These are phyloP conservation scores for Pythium scleroteichum DNA, from an alignment of 352 stramenopile species.

Conservation along the genomic window DNA sequence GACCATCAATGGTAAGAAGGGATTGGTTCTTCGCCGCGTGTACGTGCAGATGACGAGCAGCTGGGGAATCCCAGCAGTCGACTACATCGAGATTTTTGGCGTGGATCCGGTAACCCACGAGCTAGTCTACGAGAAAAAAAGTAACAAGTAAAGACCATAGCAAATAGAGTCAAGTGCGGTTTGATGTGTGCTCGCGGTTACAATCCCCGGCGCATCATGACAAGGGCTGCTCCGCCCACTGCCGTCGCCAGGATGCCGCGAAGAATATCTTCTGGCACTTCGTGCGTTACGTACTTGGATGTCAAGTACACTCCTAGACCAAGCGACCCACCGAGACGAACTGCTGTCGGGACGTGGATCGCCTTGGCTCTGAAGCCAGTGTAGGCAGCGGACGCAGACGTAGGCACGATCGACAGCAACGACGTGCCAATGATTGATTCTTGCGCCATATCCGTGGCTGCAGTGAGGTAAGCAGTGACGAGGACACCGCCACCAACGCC, in stretches of 20 bases:
- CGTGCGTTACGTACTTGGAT: slow-evolving; percentile 80
- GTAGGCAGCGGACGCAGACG: slow-evolving; percentile 68
- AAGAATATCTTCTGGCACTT: slow-evolving; percentile 71
- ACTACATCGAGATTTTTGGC: slow-evolving; percentile 84
- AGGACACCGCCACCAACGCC: slow-evolving; percentile 81
- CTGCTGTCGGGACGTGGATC: slow-evolving; percentile 69
- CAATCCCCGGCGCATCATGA: slow-evolving; percentile 76
- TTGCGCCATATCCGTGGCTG: slow-evolving; percentile 78
- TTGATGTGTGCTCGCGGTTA: slow-evolving; percentile 23
- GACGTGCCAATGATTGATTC: slow-evolving; percentile 81
- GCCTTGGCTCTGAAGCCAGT: slow-evolving; percentile 69
- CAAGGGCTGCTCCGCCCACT: slow-evolving; percentile 58
- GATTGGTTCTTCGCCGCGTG: slow-evolving; percentile 71
- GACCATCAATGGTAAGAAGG: slow-evolving; percentile 64
- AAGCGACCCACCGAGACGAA: slow-evolving; percentile 62
- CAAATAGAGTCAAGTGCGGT: slow-evolving; percentile 1
- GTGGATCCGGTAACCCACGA: slow-evolving; percentile 61
- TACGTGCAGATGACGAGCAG: slow-evolving; percentile 85
- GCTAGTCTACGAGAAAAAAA: slow-evolving; percentile 83
- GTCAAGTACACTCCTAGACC: slow-evolving; percentile 66
- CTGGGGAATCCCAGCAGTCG: slow-evolving; percentile 79
- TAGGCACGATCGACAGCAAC: slow-evolving; percentile 77
- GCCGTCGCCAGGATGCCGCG: slow-evolving; percentile 67
- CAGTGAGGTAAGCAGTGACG: slow-evolving; percentile 83
- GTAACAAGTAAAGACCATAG: slow-evolving; percentile 53